Evolutionary conservation across 306 rosid species (phyloP).

Genomic region (Cotoneaster glaucophyllus): DNA sequence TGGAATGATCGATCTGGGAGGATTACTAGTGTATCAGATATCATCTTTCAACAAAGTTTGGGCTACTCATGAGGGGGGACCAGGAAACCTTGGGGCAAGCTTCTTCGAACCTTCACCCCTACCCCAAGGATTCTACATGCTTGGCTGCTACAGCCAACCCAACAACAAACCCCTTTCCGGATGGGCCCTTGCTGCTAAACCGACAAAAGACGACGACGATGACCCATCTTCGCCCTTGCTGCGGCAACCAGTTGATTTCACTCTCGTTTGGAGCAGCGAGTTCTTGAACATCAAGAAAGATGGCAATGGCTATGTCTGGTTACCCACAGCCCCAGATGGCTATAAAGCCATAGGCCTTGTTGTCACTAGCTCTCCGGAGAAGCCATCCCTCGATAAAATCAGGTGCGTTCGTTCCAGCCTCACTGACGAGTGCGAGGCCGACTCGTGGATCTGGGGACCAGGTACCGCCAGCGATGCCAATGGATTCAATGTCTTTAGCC

Average conservation of each 20-base stretch:
- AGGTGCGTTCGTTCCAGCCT: conserved; percentile 52
- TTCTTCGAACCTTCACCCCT: conserved; percentile 70
- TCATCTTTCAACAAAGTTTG: conserved; percentile 57
- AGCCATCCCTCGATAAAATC: conserved; percentile 55
- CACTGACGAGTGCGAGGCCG: conserved; percentile 49
- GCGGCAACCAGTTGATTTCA: conserved; percentile 49
- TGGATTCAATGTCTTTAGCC: conserved; percentile 38
- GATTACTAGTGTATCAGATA: conserved; percentile 41
- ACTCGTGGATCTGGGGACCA: conserved; percentile 57
- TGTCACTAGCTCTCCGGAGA: conserved; percentile 41
- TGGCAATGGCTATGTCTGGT: conserved; percentile 51
- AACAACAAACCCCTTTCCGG: conserved; percentile 65
- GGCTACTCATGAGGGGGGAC: conserved; percentile 55
- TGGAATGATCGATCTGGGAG: conserved; percentile 62
- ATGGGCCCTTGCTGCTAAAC: conserved; percentile 57
- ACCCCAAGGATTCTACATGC: conserved; percentile 56
- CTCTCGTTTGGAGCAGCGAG: conserved; percentile 53
- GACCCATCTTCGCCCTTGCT: neutral
- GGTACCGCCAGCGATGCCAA: conserved; percentile 13
- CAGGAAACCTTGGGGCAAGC: conserved; percentile 42
- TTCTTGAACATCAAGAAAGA: conserved; percentile 35
- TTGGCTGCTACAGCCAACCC: conserved; percentile 61
- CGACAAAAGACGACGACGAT: neutral
- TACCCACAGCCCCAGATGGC: conserved; percentile 57
- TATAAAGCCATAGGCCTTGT: conserved; percentile 62